Evolutionary conservation across 2,329 filamentous ascomycete genomes (phyloP).

Genomic region (Xylaria sp.): DNA sequence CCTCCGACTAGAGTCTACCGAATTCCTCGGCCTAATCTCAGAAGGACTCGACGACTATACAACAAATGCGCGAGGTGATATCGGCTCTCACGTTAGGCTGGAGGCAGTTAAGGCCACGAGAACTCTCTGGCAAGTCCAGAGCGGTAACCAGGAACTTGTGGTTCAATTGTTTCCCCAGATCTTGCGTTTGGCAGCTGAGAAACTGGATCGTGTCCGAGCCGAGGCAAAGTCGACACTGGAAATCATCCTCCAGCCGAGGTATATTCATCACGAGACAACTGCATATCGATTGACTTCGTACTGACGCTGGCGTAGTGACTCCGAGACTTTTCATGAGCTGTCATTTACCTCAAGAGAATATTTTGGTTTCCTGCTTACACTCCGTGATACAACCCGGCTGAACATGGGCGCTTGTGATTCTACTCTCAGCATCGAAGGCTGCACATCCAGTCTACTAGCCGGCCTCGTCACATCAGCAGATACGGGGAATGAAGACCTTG

Average conservation of each 20-base stretch:
- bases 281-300: slow-evolving; percentile 1
- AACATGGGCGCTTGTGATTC: slow-evolving; percentile 52
- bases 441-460: slow-evolving; percentile 67
- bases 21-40: slow-evolving; percentile 59
- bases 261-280: slow-evolving; percentile 42
- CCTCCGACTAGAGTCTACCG: slow-evolving; percentile 53
- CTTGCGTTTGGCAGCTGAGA: slow-evolving; percentile 82
- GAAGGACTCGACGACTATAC: slow-evolving; percentile 87
- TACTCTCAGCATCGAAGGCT: slow-evolving; percentile 48
- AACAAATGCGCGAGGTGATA: slow-evolving; percentile 86
- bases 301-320: slow-evolving; percentile 49
- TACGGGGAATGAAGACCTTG: slow-evolving; percentile 79
- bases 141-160: slow-evolving; percentile 43
- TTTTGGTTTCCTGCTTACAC: slow-evolving; percentile 64
- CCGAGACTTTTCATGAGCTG: slow-evolving; percentile 50
- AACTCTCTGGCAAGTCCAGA: slow-evolving; percentile 61
- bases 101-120: slow-evolving; percentile 82
- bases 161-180: slow-evolving; percentile 59
- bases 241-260: slow-evolving; percentile 59
- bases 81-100: slow-evolving; percentile 85
- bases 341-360: slow-evolving; percentile 69
- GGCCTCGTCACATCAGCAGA: slow-evolving; percentile 79
- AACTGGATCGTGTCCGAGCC: slow-evolving; percentile 84
- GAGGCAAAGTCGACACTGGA: slow-evolving; percentile 68
- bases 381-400: slow-evolving; percentile 54